Evolutionary conservation across 305 asterid species (phyloP).

Genomic region (Fraxinus baroniana): DNA sequence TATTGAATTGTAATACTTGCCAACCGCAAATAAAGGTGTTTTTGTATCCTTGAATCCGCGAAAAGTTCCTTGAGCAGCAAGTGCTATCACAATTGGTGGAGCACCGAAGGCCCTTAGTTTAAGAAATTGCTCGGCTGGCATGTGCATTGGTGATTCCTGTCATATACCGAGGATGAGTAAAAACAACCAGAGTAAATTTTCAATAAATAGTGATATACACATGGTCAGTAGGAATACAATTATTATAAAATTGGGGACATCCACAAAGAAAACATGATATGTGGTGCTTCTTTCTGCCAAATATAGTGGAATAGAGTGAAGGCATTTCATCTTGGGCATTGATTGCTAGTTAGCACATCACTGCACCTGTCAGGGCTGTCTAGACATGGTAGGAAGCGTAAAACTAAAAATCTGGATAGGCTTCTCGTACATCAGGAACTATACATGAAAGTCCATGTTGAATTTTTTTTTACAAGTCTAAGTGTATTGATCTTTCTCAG

Average conservation of each 20-base stretch:
- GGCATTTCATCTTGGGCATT: slow-evolving; percentile 7
- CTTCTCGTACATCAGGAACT: not conserved
- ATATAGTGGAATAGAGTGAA: slow-evolving; percentile 1
- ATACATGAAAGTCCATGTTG: not conserved
- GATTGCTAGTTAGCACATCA: not conserved
- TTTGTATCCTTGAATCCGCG: slow-evolving; percentile 96
- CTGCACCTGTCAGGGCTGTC: not conserved
- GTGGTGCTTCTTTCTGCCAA: not conserved
- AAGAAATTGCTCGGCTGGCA: slow-evolving; percentile 88
- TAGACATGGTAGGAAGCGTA: not conserved
- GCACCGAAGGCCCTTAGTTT: slow-evolving; percentile 84
- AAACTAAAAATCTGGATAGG: not conserved
- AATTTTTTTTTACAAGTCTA: not conserved
- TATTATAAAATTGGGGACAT: not conserved
- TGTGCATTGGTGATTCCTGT: slow-evolving; percentile 92
- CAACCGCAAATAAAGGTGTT: slow-evolving; percentile 92
- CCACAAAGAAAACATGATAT: not conserved
- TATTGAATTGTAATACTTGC: slow-evolving; percentile 45
- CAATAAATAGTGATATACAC: slow-evolving; percentile 1
- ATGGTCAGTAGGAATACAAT: not conserved
- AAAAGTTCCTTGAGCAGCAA: slow-evolving; percentile 95
- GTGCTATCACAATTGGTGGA: slow-evolving; percentile 82
- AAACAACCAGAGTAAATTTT: slow-evolving; percentile 9
- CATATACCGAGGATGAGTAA: slow-evolving; percentile 24
- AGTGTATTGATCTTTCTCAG: slow-evolving; percentile 6